Conservation (phyloP, 1,284 basidiomycete species). For the Prillingera fragicola region DNA sequence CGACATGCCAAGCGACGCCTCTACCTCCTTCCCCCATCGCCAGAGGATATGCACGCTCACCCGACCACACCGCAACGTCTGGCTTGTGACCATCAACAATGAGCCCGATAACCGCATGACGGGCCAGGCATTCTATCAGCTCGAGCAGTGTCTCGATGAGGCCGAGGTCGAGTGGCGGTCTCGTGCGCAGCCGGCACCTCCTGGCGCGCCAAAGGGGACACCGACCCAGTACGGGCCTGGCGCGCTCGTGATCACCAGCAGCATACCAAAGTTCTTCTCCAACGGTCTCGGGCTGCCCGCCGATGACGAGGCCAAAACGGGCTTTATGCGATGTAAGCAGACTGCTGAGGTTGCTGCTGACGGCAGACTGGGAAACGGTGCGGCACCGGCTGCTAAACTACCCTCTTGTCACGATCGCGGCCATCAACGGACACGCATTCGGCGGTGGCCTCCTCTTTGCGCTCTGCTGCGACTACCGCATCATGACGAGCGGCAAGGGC, state of each 20-base stretch:
- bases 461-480: slow-evolving; percentile 77
- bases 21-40: too few species aligned
- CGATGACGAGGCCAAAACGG: too few species aligned
- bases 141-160: slow-evolving; percentile 57
- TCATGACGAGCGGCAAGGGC: slow-evolving; percentile 76
- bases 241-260: slow-evolving; percentile 66
- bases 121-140: slow-evolving; percentile 30
- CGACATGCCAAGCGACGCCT: too few species aligned
- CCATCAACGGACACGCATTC: slow-evolving; percentile 86
- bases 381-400: slow-evolving; percentile 44
- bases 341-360: background rate
- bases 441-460: slow-evolving; percentile 78
- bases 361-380: slow-evolving; percentile 44
- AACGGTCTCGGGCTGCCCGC: slow-evolving; percentile 82
- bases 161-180: slow-evolving; percentile 77
- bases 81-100: slow-evolving; percentile 39
- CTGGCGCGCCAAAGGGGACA: slow-evolving; percentile 27
- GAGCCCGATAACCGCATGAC: slow-evolving; percentile 48
- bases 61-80: slow-evolving; percentile 29
- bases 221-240: too few species aligned
- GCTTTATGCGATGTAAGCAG: too few species aligned
- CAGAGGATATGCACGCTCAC: too few species aligned
- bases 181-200: slow-evolving; percentile 51
- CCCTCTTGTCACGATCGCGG: slow-evolving; percentile 62
- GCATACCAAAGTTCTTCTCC: slow-evolving; percentile 81